Evolutionary conservation across 2,329 filamentous ascomycete genomes (phyloP).

Genomic region (Dichotomopilus funicola): DNA sequence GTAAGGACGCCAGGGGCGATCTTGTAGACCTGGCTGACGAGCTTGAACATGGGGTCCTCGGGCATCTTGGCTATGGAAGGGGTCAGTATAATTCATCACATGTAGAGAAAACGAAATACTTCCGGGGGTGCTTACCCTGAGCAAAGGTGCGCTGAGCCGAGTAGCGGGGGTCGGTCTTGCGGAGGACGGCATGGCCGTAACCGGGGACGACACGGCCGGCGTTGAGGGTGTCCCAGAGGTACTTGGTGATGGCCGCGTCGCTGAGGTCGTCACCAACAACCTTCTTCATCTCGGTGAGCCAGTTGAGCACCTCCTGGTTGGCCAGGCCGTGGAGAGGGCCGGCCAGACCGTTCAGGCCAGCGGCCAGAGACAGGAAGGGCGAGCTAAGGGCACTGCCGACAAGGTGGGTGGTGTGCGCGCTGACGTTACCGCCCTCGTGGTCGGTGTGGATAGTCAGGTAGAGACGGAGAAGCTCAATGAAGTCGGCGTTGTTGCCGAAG

Average conservation of each 20-base stretch:
- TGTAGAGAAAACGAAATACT: too few species aligned
- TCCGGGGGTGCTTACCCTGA: slow-evolving; percentile 41
- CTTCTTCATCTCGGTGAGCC: slow-evolving; percentile 99
- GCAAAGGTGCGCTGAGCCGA: slow-evolving; percentile 97
- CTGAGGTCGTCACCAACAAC: slow-evolving; percentile 86
- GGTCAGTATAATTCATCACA: slow-evolving; percentile 25
- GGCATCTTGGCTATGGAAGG: slow-evolving; percentile 64
- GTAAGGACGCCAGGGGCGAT: slow-evolving; percentile 96
- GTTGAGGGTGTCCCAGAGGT: slow-evolving; percentile 98
- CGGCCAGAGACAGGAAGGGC: slow-evolving; percentile 91
- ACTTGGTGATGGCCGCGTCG: slow-evolving; percentile 95
- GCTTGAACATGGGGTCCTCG: slow-evolving; percentile 99
- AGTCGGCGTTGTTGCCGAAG: slow-evolving; percentile 90
- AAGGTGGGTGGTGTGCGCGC: slow-evolving; percentile 96
- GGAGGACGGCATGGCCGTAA: slow-evolving; percentile 97
- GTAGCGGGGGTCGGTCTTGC: slow-evolving; percentile 99
- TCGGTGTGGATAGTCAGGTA: slow-evolving; percentile 99
- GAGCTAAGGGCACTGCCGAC: slow-evolving; percentile 96
- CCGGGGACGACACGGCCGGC: slow-evolving; percentile 91
- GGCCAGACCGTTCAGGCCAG: slow-evolving; percentile 95
- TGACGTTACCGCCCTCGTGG: slow-evolving; percentile 99
- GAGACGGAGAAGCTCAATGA: slow-evolving; percentile 95
- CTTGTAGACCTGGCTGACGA: slow-evolving; percentile 99
- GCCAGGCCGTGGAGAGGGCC: slow-evolving; percentile 97
- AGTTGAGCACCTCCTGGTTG: slow-evolving; percentile 99